Evolutionary conservation across 306 rosid genomes (phyloP), one percentile per base, ranked within the genome.

Genomic region (Hippophae tibetana): DNA sequence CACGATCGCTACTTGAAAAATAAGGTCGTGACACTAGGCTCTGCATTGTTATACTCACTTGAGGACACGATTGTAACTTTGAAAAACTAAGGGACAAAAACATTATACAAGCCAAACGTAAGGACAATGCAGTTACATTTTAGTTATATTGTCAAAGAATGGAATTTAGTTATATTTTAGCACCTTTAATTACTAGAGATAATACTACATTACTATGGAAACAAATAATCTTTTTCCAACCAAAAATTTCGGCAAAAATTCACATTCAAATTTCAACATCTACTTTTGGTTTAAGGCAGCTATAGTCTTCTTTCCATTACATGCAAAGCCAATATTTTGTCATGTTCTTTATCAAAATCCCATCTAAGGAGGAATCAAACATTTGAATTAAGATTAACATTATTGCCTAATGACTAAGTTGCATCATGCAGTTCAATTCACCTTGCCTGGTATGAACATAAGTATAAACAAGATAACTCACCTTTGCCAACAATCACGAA

Each of bases 401-500:
- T 12, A 13, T 11, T 48, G 23, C 52, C 7, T 48, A 12, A 49
- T 41, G 43, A 9, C 54, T 52, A 10, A 42, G 23, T 18, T 18
- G 11, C 43, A 8, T 42, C 9, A 10, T 50, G 50, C 7, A 13
- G 44, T 48, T 14, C 47, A 25, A 25, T 27, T 23, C 53, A 60
- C 13, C 18, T 42, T 14, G 43, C 52, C 51, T 58, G 13, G 13
- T 48, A 48, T 48, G 7, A 7, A n/a, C 14, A n/a, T 23, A 47
- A 48, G 45, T 13, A 56, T 49, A 5, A 7, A 10, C 31, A 43
- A 41, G 43, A 51, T 49, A 68, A 72, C 94, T 78, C 70, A 86
- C 99, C 49, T 80, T 79, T 83, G 95, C 99, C 99, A 93, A 82
- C 99, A 93, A 74, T 88, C 99, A 18, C 64, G 54, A 44, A 93